Evolutionary conservation across 2,329 filamentous ascomycete species (phyloP), one percentile per base, ranked within the genome.

Genomic region (Gnomoniopsis sp.): DNA sequence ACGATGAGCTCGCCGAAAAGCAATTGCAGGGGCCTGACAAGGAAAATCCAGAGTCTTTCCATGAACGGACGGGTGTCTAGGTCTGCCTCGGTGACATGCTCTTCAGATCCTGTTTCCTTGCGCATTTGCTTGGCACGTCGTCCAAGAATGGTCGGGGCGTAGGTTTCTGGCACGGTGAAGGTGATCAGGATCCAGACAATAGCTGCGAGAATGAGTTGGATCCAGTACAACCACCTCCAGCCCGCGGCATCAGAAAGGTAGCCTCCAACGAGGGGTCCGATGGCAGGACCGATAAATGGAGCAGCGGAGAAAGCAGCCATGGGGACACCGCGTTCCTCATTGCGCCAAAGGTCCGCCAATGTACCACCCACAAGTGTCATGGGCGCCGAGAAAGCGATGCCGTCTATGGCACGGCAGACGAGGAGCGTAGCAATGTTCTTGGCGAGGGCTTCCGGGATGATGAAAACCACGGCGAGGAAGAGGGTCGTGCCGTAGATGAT

Each of bases 121-220:
- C 91, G 83, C 61, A 95, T 76, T 70, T 90, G 89, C 67, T 80
- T 79, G 2, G 92, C 92, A 14, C 91, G 83, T 33, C 75, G 75
- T 54, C 84, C 82, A 17, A 97, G 83, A 53, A 96, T 86, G 0
- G 85, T 89, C 0, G 92, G 91, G 0, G 91, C 87, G 70, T 95
- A 96, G 0, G 92, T 96, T 73, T 96, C 92, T 1, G 91, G 90
- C 0, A 96, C 88, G n/a, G 90, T 95, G 73, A 96, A 93, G 33
- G 87, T 88, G 72, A 95, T 92, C 61, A 93, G 70, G 19, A 88
- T 61, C 85, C 88, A 95, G 65, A 88, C 83, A 51, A 87, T 69
- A 15, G 79, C 86, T 26, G 88, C 78, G 14, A 95, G 70, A 67
- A 96, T 96, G 12, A 95, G 77, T 68, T 93, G 90, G 65, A 96